Percentiles rank a stretch among this genome's conserved stretches.
Conservation (phyloP, 2,329 filamentous ascomycete genomes). For the Scleromitrula shiraiana region DNA sequence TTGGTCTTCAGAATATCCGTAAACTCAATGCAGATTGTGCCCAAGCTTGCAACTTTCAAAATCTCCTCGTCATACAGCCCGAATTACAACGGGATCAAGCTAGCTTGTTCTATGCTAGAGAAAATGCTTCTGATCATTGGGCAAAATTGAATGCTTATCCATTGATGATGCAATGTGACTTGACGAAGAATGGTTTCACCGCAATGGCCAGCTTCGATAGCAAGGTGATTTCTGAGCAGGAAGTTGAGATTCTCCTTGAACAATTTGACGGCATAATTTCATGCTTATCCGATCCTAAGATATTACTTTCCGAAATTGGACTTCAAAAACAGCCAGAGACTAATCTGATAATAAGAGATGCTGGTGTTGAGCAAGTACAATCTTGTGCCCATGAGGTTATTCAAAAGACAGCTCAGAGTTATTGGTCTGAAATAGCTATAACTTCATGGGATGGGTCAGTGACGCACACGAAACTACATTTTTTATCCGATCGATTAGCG, state of each 20-base stretch:
- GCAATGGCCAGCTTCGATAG: constrained; percentile 12
- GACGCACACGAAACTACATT: constrained; percentile 21
- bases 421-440: not conserved
- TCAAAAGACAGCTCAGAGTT: not conserved
- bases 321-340: not conserved
- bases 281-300: not conserved
- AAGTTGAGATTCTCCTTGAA: constrained; percentile 7
- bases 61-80: constrained; percentile 7
- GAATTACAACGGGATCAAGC: not conserved
- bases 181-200: constrained; percentile 3
- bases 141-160: constrained; percentile 16
- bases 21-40: not conserved
- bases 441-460: constrained; percentile 20
- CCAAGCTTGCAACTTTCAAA: constrained; percentile 8
- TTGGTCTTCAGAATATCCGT: constrained; percentile 4
- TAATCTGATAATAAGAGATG: not conserved
- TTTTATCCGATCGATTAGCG: constrained; percentile 17
- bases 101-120: not conserved
- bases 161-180: constrained; percentile 12
- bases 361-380: not conserved
- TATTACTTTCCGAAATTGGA: constrained; percentile 11
- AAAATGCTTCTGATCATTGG: constrained; percentile 1
- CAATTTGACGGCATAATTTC: constrained; percentile 11
- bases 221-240: constrained; percentile 4
- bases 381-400: constrained; percentile 19